phyloP scores from a whole-genome alignment of 345 rosid genomes.

The Melaleuca alternifolia region DNA sequence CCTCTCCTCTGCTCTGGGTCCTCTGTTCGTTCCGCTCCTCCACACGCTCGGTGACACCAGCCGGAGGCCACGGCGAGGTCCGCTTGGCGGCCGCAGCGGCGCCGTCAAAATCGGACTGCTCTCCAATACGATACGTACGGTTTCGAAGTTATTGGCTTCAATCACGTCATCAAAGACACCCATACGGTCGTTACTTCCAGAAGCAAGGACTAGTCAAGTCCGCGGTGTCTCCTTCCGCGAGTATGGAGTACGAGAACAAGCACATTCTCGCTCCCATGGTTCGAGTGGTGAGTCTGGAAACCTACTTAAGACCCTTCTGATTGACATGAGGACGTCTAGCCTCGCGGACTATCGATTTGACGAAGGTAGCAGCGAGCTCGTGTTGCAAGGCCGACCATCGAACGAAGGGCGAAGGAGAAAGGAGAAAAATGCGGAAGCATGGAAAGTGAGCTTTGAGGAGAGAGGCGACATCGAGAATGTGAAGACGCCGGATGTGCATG shows the following conservation, averaged over 20 bases:
- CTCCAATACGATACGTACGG: neutral
- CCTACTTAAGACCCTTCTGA: neutral
- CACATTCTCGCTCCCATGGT: slow-evolving; percentile 96
- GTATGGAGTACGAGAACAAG: slow-evolving; percentile 80
- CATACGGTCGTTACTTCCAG: neutral
- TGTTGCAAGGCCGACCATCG: too few relatives aligned
- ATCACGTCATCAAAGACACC: neutral
- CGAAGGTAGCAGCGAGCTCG: too few relatives aligned
- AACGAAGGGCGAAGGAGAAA: too few relatives aligned
- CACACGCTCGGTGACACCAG: neutral
- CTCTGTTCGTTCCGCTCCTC: neutral
- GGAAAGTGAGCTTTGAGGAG: too few relatives aligned
- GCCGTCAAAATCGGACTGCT: neutral
- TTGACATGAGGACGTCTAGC: too few relatives aligned
- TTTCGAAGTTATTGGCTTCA: neutral
- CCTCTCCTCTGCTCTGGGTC: neutral
- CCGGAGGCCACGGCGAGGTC: neutral
- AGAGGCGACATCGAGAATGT: too few relatives aligned
- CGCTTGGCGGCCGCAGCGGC: neutral
- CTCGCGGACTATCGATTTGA: too few relatives aligned
- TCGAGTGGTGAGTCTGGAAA: slow-evolving; percentile 54
- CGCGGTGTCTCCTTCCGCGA: too few relatives aligned
- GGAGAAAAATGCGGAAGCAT: too few relatives aligned
- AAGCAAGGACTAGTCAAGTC: too few relatives aligned
- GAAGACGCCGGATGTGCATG: too few relatives aligned